phyloP scores from a whole-genome alignment of 352 stramenopile genomes.

The Globisporangium emineosum region DNA sequence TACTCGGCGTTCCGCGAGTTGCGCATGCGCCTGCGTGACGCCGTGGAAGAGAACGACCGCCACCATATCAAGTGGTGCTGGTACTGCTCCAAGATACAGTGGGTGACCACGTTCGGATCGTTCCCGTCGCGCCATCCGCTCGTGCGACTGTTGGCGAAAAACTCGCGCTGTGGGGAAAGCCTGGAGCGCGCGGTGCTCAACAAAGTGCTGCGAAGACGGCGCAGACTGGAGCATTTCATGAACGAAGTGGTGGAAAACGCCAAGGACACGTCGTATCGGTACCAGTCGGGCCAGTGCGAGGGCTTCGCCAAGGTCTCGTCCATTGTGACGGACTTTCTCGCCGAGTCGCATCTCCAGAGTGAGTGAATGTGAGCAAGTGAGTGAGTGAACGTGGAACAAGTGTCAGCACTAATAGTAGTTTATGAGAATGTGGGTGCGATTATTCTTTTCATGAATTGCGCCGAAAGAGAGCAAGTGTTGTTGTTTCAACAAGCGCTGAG shows the following conservation, averaged over 20 bases:
- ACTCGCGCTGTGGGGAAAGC: constrained; percentile 3
- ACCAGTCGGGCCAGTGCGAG: constrained; percentile 35
- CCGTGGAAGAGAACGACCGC: constrained; percentile 22
- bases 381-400: too few relatives aligned
- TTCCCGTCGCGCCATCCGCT: constrained; percentile 48
- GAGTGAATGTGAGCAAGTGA: neutral
- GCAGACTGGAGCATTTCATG: constrained; percentile 40
- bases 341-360: constrained; percentile 24
- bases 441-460: neutral
- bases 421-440: too few relatives aligned
- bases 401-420: neutral
- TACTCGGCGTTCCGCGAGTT: constrained; percentile 55
- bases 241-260: constrained; percentile 38
- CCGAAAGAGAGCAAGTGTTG: neutral
- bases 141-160: constrained; percentile 17
- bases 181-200: constrained; percentile 17
- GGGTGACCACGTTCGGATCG: constrained; percentile 28
- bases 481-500: neutral
- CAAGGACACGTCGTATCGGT: constrained; percentile 55
- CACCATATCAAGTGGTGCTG: constrained; percentile 55
- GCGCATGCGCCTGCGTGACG: constrained; percentile 31
- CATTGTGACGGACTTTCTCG: constrained; percentile 55
- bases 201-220: constrained; percentile 22
- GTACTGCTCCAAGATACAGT: constrained; percentile 49
- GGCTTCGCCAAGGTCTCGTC: constrained; percentile 44